Conservation (phyloP, 805 yeast genomes). For the Ogataea kodamae region DNA sequence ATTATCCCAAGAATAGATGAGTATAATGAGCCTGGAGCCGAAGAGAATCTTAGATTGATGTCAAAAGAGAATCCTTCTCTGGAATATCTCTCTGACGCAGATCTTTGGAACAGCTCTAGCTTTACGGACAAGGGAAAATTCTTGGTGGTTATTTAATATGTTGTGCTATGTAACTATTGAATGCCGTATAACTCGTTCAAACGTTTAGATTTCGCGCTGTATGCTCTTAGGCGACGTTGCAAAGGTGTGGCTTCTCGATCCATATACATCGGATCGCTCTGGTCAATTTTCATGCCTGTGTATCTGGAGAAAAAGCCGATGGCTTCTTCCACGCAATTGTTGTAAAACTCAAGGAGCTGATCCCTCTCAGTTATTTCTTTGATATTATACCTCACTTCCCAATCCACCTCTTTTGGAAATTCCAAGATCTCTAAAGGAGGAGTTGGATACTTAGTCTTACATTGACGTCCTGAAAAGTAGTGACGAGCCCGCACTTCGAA, state of each 20-base stretch:
- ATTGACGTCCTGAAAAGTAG: constrained; percentile 33
- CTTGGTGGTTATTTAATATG: constrained; percentile 24
- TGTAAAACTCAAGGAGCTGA: constrained; percentile 14
- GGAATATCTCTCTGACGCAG: constrained; percentile 21
- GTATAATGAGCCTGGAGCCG: constrained; percentile 23
- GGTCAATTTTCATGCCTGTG: constrained; percentile 1
- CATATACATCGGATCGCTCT: constrained; percentile 10
- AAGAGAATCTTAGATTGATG: constrained; percentile 22
- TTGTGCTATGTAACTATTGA: constrained; percentile 9
- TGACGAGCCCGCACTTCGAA: constrained; percentile 37
- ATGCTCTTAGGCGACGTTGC: constrained; percentile 32
- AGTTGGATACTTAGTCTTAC: constrained; percentile 25
- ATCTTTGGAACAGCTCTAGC: constrained; percentile 25
- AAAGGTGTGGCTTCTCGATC: constrained; percentile 23
- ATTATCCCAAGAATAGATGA: constrained; percentile 33
- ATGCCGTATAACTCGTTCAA: constrained; percentile 14
- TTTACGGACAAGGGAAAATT: constrained; percentile 35
- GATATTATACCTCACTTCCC: constrained; percentile 31
- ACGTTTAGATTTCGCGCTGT: constrained; percentile 30
- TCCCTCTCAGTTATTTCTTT: constrained; percentile 14
- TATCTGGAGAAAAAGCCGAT: constrained; percentile 1
- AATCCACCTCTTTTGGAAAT: constrained; percentile 10
- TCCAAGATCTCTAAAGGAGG: constrained; percentile 30
- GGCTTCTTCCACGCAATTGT: constrained; percentile 11
- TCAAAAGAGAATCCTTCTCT: constrained; percentile 28